Base-by-base conservation (phyloP, 305 asterid species). In the Coffea humblotiana region DNA sequence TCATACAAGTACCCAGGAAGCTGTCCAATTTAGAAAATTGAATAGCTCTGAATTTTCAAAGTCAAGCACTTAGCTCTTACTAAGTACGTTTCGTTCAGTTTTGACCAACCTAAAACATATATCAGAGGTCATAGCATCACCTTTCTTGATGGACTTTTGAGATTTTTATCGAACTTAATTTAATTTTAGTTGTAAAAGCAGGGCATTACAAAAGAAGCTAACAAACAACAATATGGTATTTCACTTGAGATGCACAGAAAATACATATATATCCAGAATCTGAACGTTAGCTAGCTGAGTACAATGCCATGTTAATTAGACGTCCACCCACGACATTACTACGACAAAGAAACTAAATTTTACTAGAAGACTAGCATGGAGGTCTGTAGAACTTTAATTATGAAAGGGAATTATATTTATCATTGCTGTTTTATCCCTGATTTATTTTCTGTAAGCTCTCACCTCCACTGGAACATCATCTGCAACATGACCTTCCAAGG, bases 381-480 rank as follows among this genome's bases (percentile, higher is more conserved):
- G 43, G 14, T 29, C 49, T 27, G 45, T 18, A 18, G 3, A 21
- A 12, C 23, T 45, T 70, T 70, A 21, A 32, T 6, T 40, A 70
- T 69, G 0, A 69, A 15, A 19, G 40, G 29, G 51, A 3, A 5
- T 37, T 16, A 16, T 16, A 54, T 54, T 54, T 54, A 54, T 15
- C 6, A 52, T 52, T 5, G 61, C 61, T 16, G 23, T 54, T 54
- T 40, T 21, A 54, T 4, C 1, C 61, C 60, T 54, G 61, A 54
- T 35, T 18, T 35, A 75, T 69, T 70, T 25, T 40, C 37, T 45
- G 19, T 58, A 72, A 78, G 78, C 25, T 77, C 76, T 85, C 84
- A 94, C 98, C 97, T 94, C 97, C 1, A 90, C 71, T 3, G 98
- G 98, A 86, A 94, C 98, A 88, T 94, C 97, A 77, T 93, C 96